These are phyloP conservation scores for Fusarium ramigenum DNA, from an alignment of 2,329 filamentous ascomycete genomes.

Conservation along the genomic window DNA sequence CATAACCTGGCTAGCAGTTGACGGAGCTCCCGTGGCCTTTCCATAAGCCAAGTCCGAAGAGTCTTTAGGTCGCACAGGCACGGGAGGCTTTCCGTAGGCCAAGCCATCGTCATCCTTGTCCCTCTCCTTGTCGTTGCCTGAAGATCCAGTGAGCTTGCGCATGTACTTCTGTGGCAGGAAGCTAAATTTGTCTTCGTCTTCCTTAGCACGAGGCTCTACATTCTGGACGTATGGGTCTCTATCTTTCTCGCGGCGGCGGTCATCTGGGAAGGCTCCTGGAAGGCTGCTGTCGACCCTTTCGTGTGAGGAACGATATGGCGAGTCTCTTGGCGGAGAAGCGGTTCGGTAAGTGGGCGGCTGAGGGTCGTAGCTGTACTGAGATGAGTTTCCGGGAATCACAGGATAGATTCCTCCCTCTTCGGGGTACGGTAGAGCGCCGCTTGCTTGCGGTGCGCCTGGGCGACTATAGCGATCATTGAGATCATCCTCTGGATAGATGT, in stretches of 20 bases:
- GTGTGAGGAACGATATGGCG: slow-evolving; percentile 51
- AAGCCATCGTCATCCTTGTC: slow-evolving; percentile 61
- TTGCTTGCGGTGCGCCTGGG: slow-evolving; percentile 47
- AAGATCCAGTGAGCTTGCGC: slow-evolving; percentile 46
- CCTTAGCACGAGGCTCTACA: slow-evolving; percentile 14
- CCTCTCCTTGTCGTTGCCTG: slow-evolving; percentile 42
- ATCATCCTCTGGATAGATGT: slow-evolving; percentile 54
- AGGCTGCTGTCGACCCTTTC: slow-evolving; percentile 45
- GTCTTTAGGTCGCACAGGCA: slow-evolving; percentile 38
- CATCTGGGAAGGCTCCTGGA: slow-evolving; percentile 49
- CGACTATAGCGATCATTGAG: slow-evolving; percentile 50
- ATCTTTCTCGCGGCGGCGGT: slow-evolving; percentile 44
- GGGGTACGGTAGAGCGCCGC: slow-evolving; percentile 51
- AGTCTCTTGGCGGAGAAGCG: slow-evolving; percentile 48
- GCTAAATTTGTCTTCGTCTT: slow-evolving; percentile 52
- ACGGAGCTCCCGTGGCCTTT: slow-evolving; percentile 32
- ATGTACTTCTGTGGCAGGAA: slow-evolving; percentile 61
- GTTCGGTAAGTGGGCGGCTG: slow-evolving; percentile 46
- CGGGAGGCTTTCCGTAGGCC: slow-evolving; percentile 57
- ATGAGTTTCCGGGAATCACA: slow-evolving; percentile 51
- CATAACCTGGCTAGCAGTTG: slow-evolving; percentile 35
- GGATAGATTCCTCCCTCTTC: slow-evolving; percentile 50
- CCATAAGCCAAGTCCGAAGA: slow-evolving; percentile 40
- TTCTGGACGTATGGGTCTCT: slow-evolving; percentile 34
- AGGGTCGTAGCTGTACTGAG: slow-evolving; percentile 54